A percentile compares a stretch with the other conserved stretches of the same genome.
Conservation (phyloP, 2,329 filamentous ascomycete genomes). For the Thielaviopsis populi region DNA sequence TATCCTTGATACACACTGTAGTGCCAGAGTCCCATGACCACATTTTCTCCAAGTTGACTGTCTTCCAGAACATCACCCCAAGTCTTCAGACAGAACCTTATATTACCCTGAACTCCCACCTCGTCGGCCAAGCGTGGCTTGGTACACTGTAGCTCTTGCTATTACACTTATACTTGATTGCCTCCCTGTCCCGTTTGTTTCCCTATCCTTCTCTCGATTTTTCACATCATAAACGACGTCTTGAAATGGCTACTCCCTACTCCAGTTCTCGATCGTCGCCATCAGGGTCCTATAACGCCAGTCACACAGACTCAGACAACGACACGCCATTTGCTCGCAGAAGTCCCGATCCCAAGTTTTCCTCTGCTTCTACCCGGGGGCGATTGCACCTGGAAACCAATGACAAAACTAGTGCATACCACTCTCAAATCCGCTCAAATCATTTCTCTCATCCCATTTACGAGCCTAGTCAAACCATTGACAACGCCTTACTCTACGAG, state of each 20-base stretch:
- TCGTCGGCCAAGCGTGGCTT: background rate
- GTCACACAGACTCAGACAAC: constrained; percentile 13
- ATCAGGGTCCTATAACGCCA: constrained; percentile 7
- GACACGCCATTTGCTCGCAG: constrained; percentile 13
- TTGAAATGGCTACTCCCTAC: constrained; percentile 11
- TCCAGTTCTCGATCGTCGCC: constrained; percentile 10
- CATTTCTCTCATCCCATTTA: constrained; percentile 7
- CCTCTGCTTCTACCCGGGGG: background rate
- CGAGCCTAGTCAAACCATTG: background rate
- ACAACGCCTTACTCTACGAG: constrained; percentile 1
- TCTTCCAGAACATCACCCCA: background rate
- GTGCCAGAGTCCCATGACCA: constrained; percentile 3
- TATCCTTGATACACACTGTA: background rate
- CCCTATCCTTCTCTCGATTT: background rate
- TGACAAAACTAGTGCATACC: background rate
- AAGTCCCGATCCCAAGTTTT: constrained; percentile 6
- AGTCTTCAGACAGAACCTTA: background rate
- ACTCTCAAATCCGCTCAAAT: background rate
- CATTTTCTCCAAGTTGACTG: constrained; percentile 1
- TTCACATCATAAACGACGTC: background rate
- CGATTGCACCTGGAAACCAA: background rate
- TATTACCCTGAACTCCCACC: background rate
- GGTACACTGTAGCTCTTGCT: background rate
- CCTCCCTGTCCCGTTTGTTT: background rate
- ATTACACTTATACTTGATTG: background rate